Conservation (phyloP, 2,329 filamentous ascomycete genomes). For the Pseudogymnoascus sp. region DNA sequence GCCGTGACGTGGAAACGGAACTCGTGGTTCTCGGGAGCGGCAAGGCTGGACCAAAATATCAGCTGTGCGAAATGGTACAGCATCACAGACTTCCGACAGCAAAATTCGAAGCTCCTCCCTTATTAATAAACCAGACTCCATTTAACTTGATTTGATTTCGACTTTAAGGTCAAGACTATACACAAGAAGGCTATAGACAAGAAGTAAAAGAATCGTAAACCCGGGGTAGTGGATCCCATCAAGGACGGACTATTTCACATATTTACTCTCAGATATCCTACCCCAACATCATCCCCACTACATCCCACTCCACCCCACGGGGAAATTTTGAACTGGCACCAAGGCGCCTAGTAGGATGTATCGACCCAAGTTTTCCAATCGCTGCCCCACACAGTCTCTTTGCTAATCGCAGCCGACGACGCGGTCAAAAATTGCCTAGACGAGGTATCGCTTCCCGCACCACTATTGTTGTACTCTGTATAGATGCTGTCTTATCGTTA, state of each 20-base stretch:
- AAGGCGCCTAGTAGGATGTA: constrained; percentile 10
- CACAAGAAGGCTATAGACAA: background rate
- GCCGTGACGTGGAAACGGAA: background rate
- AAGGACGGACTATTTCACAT: background rate
- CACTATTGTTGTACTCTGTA: constrained; percentile 13
- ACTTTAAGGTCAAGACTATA: background rate
- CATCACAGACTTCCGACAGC: background rate
- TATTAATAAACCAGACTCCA: background rate
- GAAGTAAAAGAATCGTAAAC: background rate
- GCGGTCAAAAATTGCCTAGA: constrained; percentile 4
- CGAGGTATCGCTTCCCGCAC: constrained; percentile 11
- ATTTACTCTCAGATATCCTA: background rate
- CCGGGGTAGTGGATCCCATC: background rate
- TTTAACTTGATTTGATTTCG: background rate
- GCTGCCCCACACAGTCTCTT: constrained; percentile 10
- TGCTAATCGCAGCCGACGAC: constrained; percentile 10
- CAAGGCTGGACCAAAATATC: background rate
- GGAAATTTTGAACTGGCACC: background rate
- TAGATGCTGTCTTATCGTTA: constrained; percentile 8
- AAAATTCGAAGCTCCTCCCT: background rate
- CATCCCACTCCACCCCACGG: background rate
- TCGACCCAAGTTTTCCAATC: constrained; percentile 11
- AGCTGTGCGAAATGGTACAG: no score
- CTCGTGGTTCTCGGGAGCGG: background rate
- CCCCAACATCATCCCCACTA: background rate